These are phyloP conservation scores for Ogataea pini DNA, from an alignment of 805 yeast species.

Conservation along the genomic window DNA sequence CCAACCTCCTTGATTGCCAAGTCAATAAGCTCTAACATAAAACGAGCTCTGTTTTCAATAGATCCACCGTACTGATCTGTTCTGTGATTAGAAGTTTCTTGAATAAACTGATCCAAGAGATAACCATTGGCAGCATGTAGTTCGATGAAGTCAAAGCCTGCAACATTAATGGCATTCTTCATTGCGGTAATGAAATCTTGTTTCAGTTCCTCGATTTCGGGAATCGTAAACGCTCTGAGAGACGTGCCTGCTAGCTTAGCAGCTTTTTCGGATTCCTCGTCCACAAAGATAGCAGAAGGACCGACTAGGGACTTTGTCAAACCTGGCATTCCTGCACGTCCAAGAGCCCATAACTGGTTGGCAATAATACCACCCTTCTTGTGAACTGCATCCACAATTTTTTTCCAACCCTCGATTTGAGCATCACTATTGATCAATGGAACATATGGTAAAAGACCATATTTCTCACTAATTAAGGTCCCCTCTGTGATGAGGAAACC, in stretches of 20 bases:
- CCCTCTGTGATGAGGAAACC: slow-evolving; percentile 62
- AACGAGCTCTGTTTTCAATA: slow-evolving; percentile 43
- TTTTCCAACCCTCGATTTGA: slow-evolving; percentile 49
- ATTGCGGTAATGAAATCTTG: slow-evolving; percentile 47
- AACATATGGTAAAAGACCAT: slow-evolving; percentile 42
- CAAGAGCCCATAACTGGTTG: slow-evolving; percentile 53
- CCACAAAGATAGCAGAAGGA: slow-evolving; percentile 35
- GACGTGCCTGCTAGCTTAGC: background rate
- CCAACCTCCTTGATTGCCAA: slow-evolving; percentile 54
- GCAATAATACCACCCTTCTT: slow-evolving; percentile 45
- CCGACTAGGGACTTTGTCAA: slow-evolving; percentile 33
- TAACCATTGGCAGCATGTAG: slow-evolving; percentile 45
- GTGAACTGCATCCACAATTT: slow-evolving; percentile 48
- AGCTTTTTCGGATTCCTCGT: slow-evolving; percentile 26
- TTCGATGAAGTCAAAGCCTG: slow-evolving; percentile 45
- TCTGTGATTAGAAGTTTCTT: slow-evolving; percentile 38
- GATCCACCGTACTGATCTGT: slow-evolving; percentile 46
- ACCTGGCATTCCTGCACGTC: slow-evolving; percentile 39
- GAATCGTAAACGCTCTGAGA: slow-evolving; percentile 29
- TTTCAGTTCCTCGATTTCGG: slow-evolving; percentile 46
- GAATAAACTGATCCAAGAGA: slow-evolving; percentile 42
- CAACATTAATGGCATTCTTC: slow-evolving; percentile 35
- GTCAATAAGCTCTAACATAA: slow-evolving; percentile 50
- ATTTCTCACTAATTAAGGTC: slow-evolving; percentile 43
- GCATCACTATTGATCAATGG: slow-evolving; percentile 52